phyloP scores from a whole-genome alignment of 345 rosid genomes.

The Firmiana major region DNA sequence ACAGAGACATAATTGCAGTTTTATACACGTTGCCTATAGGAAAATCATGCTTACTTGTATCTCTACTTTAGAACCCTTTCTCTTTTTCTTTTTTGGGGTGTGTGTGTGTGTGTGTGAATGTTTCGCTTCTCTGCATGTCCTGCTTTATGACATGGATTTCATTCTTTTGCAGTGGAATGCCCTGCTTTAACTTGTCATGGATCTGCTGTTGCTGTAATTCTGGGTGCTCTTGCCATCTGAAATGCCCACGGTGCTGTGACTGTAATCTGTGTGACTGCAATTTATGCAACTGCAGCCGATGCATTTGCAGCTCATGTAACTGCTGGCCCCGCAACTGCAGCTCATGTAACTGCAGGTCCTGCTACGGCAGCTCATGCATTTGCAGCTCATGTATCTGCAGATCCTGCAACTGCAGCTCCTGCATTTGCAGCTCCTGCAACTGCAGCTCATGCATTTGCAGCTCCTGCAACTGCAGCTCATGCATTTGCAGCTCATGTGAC shows the following conservation, averaged over 20 bases:
- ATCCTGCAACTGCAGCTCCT: conserved; percentile 16
- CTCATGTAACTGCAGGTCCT: not conserved
- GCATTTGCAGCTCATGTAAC: not conserved
- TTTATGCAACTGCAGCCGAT: not conserved
- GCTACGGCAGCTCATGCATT: conserved; percentile 17
- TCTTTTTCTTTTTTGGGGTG: too few species aligned
- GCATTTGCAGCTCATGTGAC: not conserved
- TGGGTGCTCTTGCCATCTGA: conserved; percentile 39
- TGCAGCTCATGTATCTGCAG: conserved; percentile 23
- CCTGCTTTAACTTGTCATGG: conserved; percentile 53
- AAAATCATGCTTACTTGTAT: not conserved
- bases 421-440: not conserved
- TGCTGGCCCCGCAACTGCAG: not conserved
- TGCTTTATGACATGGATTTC: not conserved
- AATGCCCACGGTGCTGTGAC: conserved; percentile 46
- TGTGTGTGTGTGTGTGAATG: too few species aligned
- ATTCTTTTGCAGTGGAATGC: conserved; percentile 44
- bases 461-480: too few species aligned
- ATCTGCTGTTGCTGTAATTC: conserved; percentile 57
- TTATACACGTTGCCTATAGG: not conserved
- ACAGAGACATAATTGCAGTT: not conserved
- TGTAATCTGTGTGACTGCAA: conserved; percentile 22
- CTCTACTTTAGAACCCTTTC: too few species aligned
- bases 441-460: not conserved
- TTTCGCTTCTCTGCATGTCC: too few species aligned